A percentile compares a stretch with the other conserved stretches of the same genome.
Conservation (phyloP, 768 basidiomycete species). For the Sarcomyxa edulis region DNA sequence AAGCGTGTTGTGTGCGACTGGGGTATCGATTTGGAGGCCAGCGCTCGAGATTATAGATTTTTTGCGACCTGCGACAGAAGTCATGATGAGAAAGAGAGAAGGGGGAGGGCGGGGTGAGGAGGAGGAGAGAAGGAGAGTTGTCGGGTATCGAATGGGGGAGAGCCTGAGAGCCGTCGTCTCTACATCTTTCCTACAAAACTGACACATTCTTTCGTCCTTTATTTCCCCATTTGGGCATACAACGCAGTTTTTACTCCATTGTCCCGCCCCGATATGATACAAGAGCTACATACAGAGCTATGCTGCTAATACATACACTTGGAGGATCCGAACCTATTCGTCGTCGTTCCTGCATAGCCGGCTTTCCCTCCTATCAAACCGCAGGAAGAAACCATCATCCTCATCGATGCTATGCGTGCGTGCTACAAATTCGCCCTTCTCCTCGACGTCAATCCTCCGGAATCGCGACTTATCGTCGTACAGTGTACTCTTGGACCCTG, state of each 20-base stretch:
- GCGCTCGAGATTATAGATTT: slow-evolving; percentile 68
- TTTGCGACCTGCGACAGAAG: slow-evolving; percentile 66
- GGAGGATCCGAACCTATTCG: background rate
- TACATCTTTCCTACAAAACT: background rate
- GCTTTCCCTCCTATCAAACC: no score
- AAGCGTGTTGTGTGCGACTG: slow-evolving; percentile 75
- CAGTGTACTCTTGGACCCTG: no score
- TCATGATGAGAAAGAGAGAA: slow-evolving; percentile 23
- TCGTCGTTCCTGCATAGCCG: background rate
- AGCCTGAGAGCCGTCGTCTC: background rate
- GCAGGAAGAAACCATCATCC: no score
- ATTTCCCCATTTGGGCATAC: slow-evolving; percentile 2
- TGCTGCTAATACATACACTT: no score
- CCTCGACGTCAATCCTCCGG: no score
- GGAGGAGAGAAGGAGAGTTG: slow-evolving; percentile 1
- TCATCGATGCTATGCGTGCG: no score
- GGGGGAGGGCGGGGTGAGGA: slow-evolving; percentile 1
- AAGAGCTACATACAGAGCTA: no score
- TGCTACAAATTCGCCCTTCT: no score
- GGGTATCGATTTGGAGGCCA: slow-evolving; percentile 66
- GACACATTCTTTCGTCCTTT: background rate
- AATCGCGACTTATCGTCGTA: no score
- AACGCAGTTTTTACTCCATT: no score
- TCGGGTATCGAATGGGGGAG: background rate
- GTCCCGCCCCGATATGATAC: no score